A percentile compares a stretch with the other conserved stretches of the same genome.
Conservation (phyloP, 106 monocot genomes). For the Dactylorhiza incarnata region DNA sequence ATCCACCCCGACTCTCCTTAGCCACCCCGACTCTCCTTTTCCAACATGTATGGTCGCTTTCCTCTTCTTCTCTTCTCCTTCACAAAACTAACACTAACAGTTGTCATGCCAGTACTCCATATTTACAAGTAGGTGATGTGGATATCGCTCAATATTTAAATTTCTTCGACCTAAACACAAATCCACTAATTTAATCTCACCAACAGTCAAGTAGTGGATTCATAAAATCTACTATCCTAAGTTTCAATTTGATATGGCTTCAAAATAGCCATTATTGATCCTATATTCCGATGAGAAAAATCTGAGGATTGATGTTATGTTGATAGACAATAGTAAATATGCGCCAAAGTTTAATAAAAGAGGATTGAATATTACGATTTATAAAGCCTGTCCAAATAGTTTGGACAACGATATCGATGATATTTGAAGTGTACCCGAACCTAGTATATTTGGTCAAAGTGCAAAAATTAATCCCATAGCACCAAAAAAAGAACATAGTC, state of each 20-base stretch:
- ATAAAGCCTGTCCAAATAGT: not conserved
- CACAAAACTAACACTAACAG: too few relatives aligned
- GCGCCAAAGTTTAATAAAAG: not conserved
- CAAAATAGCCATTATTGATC: not conserved
- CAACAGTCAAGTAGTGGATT: too few relatives aligned
- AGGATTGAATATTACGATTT: not conserved
- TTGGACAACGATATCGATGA: not conserved
- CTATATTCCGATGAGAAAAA: not conserved
- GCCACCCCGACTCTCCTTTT: too few relatives aligned
- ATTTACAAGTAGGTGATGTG: too few relatives aligned
- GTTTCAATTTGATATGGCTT: not conserved
- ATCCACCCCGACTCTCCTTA: too few relatives aligned
- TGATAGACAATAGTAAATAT: not conserved
- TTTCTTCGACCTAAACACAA: too few relatives aligned
- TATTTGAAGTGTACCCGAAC: not conserved
- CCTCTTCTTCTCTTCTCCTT: too few relatives aligned
- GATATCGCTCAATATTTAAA: too few relatives aligned
- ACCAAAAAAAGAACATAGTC: not conserved
- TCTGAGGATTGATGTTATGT: not conserved
- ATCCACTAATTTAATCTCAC: too few relatives aligned
- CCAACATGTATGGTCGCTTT: too few relatives aligned
- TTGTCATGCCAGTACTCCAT: too few relatives aligned
- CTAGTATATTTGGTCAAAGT: not conserved
- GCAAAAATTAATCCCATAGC: not conserved
- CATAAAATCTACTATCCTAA: too few relatives aligned